Evolutionary conservation across 805 yeast genomes (phyloP), one percentile per base, ranked within the genome.

Genomic region (Pichia paraexigua): DNA sequence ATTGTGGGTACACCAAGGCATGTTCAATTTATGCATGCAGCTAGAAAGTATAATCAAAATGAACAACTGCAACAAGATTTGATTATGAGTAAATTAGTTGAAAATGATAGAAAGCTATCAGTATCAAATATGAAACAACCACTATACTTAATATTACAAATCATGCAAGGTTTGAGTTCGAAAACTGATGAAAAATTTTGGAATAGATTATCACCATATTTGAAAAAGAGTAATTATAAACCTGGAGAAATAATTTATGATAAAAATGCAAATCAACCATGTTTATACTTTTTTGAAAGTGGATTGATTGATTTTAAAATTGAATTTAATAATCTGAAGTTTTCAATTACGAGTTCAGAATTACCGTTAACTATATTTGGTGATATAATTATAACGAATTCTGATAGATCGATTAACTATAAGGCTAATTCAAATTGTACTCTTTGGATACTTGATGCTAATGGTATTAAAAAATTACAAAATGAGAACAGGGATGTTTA

Each of bases 331-430:
- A 72, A 71, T 43, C 55, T 62, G 48, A 58, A 64, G 12, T 61
- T 65, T 32, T 46, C 50, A 15, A 58, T 64, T n/a, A 58, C 59
- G 22, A 58, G 67, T 52, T 56, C 62, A 18, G 80, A 85, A 35
- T 73, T 87, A 49, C 89, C 94, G 5, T 77, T 85, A 53, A 85
- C 92, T 0, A 78, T 87, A 1, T 84, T 85, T 65, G 94, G 95
- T 2, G 89, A 85, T 56, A 59, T 79, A 45, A 70, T 60, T 13
- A 58, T 56, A 27, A 68, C 70, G 2, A 59, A 64, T 24, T 69
- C 70, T 50, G 69, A 78, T 49, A 63, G 73, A 47, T 58, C 65
- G 21, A 66, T 69, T n/a, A 74, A 71, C 51, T 73, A 75, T 45
- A 61, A 56, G 52, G 72, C 82, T 0, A 54, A 56, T 30, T 67